These are phyloP conservation scores for Solanum corneliomulleri DNA, from an alignment of 257 asterid species.

Conservation along the genomic window DNA sequence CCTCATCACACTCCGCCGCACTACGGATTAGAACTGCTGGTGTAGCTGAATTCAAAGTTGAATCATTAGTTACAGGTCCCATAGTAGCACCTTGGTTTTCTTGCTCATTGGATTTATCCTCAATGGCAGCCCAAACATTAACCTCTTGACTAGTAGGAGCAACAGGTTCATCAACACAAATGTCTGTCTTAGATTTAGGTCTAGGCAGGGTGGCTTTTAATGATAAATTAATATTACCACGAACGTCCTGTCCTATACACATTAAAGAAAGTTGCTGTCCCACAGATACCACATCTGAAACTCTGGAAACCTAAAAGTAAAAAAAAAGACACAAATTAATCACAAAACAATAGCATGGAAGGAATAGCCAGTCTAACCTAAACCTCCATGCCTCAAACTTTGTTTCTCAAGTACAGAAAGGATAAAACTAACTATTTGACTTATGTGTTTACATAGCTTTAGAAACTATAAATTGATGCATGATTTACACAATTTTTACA, in stretches of 20 bases:
- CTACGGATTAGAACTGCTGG: conserved; percentile 57
- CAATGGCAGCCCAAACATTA: conserved; percentile 23
- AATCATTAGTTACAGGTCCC: conserved; percentile 11
- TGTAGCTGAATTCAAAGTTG: conserved; percentile 19
- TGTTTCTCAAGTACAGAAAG: background rate
- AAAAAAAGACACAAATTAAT: background rate
- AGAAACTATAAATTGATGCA: background rate
- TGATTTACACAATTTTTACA: background rate
- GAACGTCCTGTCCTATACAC: conserved; percentile 89
- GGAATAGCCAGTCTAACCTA: background rate
- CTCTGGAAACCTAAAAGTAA: conserved; percentile 52
- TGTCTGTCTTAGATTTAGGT: conserved; percentile 18
- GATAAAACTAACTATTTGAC: background rate
- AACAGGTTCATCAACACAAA: conserved; percentile 11
- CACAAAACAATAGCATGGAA: conserved; percentile 3
- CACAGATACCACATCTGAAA: conserved; percentile 68
- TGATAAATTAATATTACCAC: conserved; percentile 82
- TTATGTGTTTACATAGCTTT: background rate
- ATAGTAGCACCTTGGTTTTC: conserved; percentile 21
- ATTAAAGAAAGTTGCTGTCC: conserved; percentile 68
- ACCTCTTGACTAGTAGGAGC: conserved; percentile 17
- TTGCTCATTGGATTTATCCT: conserved; percentile 12
- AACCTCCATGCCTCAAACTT: background rate
- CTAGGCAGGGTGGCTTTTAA: conserved; percentile 63
- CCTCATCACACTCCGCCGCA: conserved; percentile 77